Evolutionary conservation across 2,329 filamentous ascomycete species (phyloP).

Genomic region (Madurella mycetomatis): DNA sequence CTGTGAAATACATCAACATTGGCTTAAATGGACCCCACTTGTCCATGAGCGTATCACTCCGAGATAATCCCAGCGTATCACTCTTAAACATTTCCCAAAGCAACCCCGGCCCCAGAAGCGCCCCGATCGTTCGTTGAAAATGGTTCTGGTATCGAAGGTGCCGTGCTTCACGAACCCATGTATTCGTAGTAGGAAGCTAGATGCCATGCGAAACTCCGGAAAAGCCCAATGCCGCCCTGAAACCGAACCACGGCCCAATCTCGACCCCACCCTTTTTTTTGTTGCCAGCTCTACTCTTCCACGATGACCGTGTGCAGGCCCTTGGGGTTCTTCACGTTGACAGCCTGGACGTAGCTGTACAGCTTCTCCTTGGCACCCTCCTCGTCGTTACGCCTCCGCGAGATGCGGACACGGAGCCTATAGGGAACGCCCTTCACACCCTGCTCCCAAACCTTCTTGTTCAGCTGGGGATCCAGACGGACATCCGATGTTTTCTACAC

Average conservation of each 20-base stretch:
- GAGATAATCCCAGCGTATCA: constrained; percentile 21
- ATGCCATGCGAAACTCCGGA: constrained; percentile 42
- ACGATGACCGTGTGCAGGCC: constrained; percentile 91
- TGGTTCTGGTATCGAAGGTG: constrained; percentile 26
- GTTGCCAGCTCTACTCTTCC: constrained; percentile 53
- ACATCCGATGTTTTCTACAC: constrained; percentile 89
- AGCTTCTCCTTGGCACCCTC: constrained; percentile 99
- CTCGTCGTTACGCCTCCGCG: constrained; percentile 99
- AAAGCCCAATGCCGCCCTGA: constrained; percentile 42
- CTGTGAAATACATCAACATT: constrained; percentile 27
- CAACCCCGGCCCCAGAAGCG: constrained; percentile 12
- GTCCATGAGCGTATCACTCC: constrained; percentile 26
- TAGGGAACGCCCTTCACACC: constrained; percentile 98
- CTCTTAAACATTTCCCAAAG: constrained; percentile 11
- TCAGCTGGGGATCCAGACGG: constrained; percentile 95
- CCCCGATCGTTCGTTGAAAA: constrained; percentile 17
- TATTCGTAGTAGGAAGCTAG: constrained; percentile 42
- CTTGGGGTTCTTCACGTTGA: constrained; percentile 99
- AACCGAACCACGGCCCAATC: constrained; percentile 32
- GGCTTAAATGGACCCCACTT: constrained; percentile 23
- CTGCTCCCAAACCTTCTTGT: constrained; percentile 99
- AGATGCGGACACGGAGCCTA: constrained; percentile 97
- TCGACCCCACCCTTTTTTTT: constrained; percentile 26
- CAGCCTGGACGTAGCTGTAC: constrained; percentile 99
- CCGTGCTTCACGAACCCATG: constrained; percentile 33